Conservation (phyloP, 2,329 filamentous ascomycete species). For the Coniochaeta sp. region DNA sequence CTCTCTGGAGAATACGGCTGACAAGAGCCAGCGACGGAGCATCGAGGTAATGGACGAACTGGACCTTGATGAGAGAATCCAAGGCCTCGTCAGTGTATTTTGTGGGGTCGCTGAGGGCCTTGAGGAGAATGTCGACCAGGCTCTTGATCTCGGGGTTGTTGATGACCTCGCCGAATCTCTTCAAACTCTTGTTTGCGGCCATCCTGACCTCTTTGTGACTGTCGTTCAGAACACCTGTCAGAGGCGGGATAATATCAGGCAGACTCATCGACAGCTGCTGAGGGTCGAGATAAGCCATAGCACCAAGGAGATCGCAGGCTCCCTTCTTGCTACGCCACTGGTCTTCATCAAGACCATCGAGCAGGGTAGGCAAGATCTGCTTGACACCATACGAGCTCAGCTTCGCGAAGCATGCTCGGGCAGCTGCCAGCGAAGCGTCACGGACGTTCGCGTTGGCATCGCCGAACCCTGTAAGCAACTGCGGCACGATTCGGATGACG, state of each 20-base stretch:
- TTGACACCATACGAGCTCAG: slow-evolving; percentile 95
- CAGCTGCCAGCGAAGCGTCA: slow-evolving; percentile 84
- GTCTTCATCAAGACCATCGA: slow-evolving; percentile 86
- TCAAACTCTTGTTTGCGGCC: slow-evolving; percentile 90
- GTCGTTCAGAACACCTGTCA: slow-evolving; percentile 91
- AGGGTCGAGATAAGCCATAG: slow-evolving; percentile 97
- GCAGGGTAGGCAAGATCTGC: slow-evolving; percentile 81
- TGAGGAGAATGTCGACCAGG: slow-evolving; percentile 83
- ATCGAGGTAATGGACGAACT: slow-evolving; percentile 97
- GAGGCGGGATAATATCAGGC: slow-evolving; percentile 91
- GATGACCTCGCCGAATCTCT: slow-evolving; percentile 97
- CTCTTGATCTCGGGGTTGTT: slow-evolving; percentile 95
- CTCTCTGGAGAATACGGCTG: slow-evolving; percentile 90
- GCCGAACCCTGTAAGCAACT: slow-evolving; percentile 82
- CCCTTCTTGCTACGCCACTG: slow-evolving; percentile 99
- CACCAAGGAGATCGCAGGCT: slow-evolving; percentile 90
- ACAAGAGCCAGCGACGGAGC: slow-evolving; percentile 91
- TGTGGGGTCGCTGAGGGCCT: slow-evolving; percentile 93
- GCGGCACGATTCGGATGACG: slow-evolving; percentile 89
- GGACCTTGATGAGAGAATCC: slow-evolving; percentile 93
- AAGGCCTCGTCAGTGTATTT: slow-evolving; percentile 95
- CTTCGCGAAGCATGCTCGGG: slow-evolving; percentile 89
- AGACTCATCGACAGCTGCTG: slow-evolving; percentile 88
- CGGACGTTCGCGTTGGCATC: slow-evolving; percentile 84
- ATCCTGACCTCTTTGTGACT: slow-evolving; percentile 94